Conservation (phyloP, 805 yeast genomes). For the Geotrichum ghanense region DNA sequence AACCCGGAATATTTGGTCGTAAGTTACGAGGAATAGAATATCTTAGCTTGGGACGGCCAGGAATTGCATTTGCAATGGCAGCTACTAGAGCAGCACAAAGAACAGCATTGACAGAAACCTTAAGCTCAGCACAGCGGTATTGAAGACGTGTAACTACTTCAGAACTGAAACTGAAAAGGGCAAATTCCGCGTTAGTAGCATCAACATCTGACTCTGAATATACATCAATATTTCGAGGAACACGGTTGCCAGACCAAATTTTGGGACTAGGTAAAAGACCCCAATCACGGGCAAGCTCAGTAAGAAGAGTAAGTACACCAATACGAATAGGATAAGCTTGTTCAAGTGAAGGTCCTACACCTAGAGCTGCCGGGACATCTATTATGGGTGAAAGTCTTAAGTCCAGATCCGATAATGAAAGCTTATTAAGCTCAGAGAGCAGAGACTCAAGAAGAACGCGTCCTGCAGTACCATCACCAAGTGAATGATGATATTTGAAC, state of each 20-base stretch:
- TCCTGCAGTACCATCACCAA: not conserved
- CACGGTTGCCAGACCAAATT: not conserved
- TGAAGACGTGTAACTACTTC: not conserved
- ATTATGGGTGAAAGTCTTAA: not conserved
- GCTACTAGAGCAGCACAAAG: not conserved
- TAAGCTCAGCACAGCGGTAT: not conserved
- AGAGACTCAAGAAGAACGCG: not conserved
- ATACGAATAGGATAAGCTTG: not conserved
- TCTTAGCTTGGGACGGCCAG: not conserved
- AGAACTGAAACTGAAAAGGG: not conserved
- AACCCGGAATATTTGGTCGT: not conserved
- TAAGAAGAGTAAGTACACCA: not conserved
- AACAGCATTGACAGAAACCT: not conserved
- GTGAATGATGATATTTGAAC: not conserved
- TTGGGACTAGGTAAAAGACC: not conserved
- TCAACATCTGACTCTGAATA: not conserved
- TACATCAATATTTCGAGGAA: too few relatives aligned
- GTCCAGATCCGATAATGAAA: not conserved
- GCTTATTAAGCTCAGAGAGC: not conserved
- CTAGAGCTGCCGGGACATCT: not conserved
- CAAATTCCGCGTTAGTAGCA: not conserved
- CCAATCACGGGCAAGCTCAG: not conserved
- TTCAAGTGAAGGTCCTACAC: not conserved
- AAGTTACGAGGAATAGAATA: not conserved
- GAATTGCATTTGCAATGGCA: not conserved